Conservation (phyloP, 257 asterid genomes). For the Cruciata laevipes region DNA sequence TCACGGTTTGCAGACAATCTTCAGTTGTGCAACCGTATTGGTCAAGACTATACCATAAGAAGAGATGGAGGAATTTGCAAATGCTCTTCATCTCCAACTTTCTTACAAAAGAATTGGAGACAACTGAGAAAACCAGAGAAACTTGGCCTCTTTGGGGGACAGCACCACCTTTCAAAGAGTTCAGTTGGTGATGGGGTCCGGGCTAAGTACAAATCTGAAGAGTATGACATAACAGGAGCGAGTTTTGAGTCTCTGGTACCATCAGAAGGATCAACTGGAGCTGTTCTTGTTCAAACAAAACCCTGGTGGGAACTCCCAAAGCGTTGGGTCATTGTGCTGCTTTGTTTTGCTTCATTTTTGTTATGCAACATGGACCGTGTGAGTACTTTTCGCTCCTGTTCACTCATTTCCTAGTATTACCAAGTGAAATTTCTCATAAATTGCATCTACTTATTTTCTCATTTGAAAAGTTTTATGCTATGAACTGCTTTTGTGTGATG, state of each 20-base stretch:
- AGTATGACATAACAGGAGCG: conserved; percentile 50
- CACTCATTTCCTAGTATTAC: conserved; percentile 2
- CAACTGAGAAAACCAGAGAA: conserved; percentile 39
- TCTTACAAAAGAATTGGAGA: conserved; percentile 27
- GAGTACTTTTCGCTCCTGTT: conserved; percentile 22
- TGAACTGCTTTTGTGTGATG: neutral
- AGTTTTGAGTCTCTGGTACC: conserved; percentile 38
- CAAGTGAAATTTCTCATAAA: neutral
- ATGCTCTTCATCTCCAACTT: conserved; percentile 34
- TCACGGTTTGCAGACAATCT: conserved; percentile 10
- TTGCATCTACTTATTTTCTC: neutral
- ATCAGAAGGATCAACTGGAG: conserved; percentile 57
- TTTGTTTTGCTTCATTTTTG: conserved; percentile 84
- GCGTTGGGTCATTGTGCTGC: conserved; percentile 91
- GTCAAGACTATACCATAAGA: conserved; percentile 27
- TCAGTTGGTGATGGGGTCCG: conserved; percentile 44
- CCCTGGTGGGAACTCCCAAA: conserved; percentile 86
- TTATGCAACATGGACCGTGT: conserved; percentile 99
- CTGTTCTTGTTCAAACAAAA: conserved; percentile 35
- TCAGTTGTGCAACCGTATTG: conserved; percentile 12
- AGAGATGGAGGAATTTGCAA: conserved; percentile 30
- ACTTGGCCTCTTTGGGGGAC: conserved; percentile 36
- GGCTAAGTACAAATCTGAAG: conserved; percentile 78
- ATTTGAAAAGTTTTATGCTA: neutral
- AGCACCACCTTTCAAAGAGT: conserved; percentile 33